Conservation (phyloP, 1,139 yeast species). For the Pichia norvegensis region DNA sequence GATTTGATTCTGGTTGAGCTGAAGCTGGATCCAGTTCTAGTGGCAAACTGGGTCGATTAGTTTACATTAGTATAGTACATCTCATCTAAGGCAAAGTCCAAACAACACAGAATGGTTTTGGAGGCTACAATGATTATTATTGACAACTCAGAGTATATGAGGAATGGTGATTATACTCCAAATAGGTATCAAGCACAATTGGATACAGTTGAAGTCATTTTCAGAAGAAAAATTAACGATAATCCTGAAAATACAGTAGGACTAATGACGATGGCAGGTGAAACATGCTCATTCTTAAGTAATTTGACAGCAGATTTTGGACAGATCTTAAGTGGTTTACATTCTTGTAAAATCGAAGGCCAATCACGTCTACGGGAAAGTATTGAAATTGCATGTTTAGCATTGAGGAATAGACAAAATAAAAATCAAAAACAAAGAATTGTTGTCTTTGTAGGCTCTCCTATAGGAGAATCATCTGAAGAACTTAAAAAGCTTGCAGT, state of each 20-base stretch:
- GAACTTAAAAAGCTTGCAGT: constrained; percentile 82
- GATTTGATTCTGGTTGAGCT: not conserved
- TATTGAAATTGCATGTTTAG: constrained; percentile 94
- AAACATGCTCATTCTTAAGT: constrained; percentile 75
- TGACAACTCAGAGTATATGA: constrained; percentile 92
- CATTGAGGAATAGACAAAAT: constrained; percentile 92
- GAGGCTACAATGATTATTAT: constrained; percentile 95
- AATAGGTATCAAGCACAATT: constrained; percentile 89
- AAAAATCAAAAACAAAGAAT: constrained; percentile 88
- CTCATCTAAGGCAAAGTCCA: not conserved
- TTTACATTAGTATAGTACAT: not conserved
- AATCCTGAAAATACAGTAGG: constrained; percentile 97
- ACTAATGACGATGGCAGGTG: constrained; percentile 79
- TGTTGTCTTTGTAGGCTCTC: constrained; percentile 84
- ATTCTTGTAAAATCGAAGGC: constrained; percentile 72
- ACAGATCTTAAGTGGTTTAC: constrained; percentile 78
- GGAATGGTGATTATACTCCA: constrained; percentile 90
- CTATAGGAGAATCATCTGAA: constrained; percentile 61
- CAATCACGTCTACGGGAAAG: constrained; percentile 67
- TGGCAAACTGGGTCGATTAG: not conserved
- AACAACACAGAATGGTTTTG: constrained; percentile 54
- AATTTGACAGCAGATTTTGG: constrained; percentile 88
- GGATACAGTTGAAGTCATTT: constrained; percentile 85
- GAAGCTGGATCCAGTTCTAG: too few species aligned
- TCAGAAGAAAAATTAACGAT: constrained; percentile 75